These are phyloP conservation scores for Fusarium paranaense DNA, from an alignment of 2,329 filamentous ascomycete species.

Conservation along the genomic window DNA sequence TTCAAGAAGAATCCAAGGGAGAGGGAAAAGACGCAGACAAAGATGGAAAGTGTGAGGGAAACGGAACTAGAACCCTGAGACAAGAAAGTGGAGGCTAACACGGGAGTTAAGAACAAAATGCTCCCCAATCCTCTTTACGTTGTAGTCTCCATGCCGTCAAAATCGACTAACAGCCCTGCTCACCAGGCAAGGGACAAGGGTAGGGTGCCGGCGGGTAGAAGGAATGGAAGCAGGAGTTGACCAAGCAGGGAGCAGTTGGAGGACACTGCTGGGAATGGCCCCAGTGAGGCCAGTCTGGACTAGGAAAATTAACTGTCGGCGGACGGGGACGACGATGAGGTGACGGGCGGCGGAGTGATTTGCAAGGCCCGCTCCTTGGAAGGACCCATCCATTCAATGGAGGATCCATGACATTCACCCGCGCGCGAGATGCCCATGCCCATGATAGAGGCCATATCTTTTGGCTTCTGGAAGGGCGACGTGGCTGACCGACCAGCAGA, in stretches of 20 bases:
- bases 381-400: background rate
- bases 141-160: conserved; percentile 25
- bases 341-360: conserved; percentile 13
- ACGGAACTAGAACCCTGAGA: conserved; percentile 16
- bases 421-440: background rate
- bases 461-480: conserved; percentile 25
- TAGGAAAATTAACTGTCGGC: background rate
- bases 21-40: conserved; percentile 1
- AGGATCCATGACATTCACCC: background rate
- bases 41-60: background rate
- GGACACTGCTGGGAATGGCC: conserved; percentile 7
- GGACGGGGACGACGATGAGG: background rate
- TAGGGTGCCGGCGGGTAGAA: conserved; percentile 5
- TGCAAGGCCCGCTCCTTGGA: conserved; percentile 16
- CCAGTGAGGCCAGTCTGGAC: background rate
- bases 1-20: conserved; percentile 16
- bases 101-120: conserved; percentile 21
- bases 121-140: conserved; percentile 10
- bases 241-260: conserved; percentile 11
- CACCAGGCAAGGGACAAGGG: conserved; percentile 17
- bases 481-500: conserved; percentile 7
- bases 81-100: conserved; percentile 25
- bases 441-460: conserved; percentile 1
- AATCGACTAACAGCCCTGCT: conserved; percentile 36
- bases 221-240: conserved; percentile 13